Conservation (phyloP, 2,329 filamentous ascomycete genomes). For the Cordyceps farinosa region DNA sequence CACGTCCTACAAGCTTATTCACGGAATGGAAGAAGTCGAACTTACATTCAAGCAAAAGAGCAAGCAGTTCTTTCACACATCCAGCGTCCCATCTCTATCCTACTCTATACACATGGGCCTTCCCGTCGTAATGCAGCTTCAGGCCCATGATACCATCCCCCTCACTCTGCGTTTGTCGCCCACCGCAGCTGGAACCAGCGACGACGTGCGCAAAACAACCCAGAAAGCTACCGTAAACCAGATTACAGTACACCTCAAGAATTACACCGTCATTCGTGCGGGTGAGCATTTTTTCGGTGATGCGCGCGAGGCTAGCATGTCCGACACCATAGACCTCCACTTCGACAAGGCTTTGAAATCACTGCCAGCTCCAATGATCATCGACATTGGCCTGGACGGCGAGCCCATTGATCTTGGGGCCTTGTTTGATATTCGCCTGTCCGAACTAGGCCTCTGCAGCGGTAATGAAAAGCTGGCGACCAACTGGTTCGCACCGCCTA, state of each 20-base stretch:
- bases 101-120: constrained; percentile 1
- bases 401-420: background rate
- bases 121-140: constrained; percentile 5
- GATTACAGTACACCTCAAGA: background rate
- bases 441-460: background rate
- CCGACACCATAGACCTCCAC: background rate
- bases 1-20: constrained; percentile 1
- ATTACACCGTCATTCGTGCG: background rate
- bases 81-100: background rate
- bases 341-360: background rate
- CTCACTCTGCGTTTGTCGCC: background rate
- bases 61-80: constrained; percentile 14
- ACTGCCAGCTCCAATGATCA: background rate
- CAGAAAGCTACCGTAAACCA: constrained; percentile 1
- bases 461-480: background rate
- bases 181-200: background rate
- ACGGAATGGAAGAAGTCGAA: background rate
- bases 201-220: background rate
- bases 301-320: background rate
- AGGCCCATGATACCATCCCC: background rate
- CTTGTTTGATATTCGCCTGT: background rate
- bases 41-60: constrained; percentile 8
- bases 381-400: background rate
- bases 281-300: background rate
- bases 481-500: background rate